Evolutionary conservation across 345 rosid species (phyloP), one percentile per base, ranked within the genome.

Genomic region (Turnera subulata): DNA sequence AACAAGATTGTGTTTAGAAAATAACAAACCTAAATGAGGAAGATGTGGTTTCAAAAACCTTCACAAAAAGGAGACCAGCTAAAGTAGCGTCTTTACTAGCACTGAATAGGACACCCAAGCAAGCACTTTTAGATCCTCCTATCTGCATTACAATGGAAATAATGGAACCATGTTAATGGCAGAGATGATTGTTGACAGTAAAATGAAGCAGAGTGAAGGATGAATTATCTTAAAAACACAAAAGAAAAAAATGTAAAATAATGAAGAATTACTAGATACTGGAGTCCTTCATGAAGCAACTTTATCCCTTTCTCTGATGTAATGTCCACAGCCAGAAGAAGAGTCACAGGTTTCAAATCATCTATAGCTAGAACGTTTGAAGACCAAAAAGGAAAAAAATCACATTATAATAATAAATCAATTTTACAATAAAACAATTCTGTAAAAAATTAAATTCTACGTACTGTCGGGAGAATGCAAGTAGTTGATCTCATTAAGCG

Each of bases 321-420:
- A 53, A 87, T 63, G 70, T 89, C 97, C 76, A 84, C 86, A 72
- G 77, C 83, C 51, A 93, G 92, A 79, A 93, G 88, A 81, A 89
- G 99, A 62, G 99, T 87, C 55, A 93, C 97, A 25, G 92, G 83
- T 81, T 93, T 93, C 80, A 93, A 68, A 71, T 93, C 83, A 68
- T 89, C 96, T 35, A 71, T 39, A 59, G 94, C 99, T 93, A 84
- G 20, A 69, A 71, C 65, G 46, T n/a, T 53, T 60, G 60, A 44
- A 65, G 20, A 76, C 48, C 46, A 43, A 50, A 58, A 10, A 69
- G 40, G 55, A 3, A 17, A 26, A 32, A 54, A 42, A 15, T 22
- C n/a, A 38, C 14, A 20, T 24, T 24, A 42, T 39, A 53, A 11
- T 32, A n/a, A 54, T 10, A 14, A 59, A 47, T 4, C n/a, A n/a